These are phyloP conservation scores for Poterioochromonas sp. DNA, from an alignment of 352 stramenopile species.

Conservation along the genomic window DNA sequence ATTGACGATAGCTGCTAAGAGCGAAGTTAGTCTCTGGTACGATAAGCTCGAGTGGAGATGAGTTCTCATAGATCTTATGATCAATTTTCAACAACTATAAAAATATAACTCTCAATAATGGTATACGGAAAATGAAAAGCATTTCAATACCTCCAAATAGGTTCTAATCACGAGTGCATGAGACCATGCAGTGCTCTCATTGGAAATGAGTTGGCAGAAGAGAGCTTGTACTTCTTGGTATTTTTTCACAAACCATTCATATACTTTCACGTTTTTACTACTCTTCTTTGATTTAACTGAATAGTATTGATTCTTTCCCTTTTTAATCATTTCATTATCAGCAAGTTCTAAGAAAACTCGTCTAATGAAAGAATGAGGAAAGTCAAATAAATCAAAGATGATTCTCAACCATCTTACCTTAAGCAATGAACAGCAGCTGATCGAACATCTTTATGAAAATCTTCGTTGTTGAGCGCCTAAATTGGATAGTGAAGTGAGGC, in stretches of 20 bases:
- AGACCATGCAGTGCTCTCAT: not conserved
- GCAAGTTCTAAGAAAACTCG: no score
- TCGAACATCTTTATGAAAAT: not conserved
- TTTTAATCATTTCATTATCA: no score
- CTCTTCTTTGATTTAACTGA: no score
- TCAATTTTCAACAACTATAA: no score
- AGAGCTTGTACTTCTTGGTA: not conserved
- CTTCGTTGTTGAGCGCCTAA: not conserved
- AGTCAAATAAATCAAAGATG: not conserved
- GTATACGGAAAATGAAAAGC: no score
- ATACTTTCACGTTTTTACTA: not conserved
- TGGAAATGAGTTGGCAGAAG: not conserved
- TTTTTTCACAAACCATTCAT: not conserved
- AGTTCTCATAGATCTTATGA: no score
- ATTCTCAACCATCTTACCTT: no score
- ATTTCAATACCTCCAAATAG: not conserved
- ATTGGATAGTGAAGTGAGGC: not conserved
- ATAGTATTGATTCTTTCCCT: no score
- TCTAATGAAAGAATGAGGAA: no score
- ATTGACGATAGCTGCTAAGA: not conserved
- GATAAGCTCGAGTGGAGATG: no score
- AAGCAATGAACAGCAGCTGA: slow-evolving; percentile 1
- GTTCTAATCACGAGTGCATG: not conserved
- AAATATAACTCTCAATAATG: no score
- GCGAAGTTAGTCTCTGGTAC: not conserved